These are phyloP conservation scores for Podaxis sp. DNA, from an alignment of 768 basidiomycete species.

Conservation along the genomic window DNA sequence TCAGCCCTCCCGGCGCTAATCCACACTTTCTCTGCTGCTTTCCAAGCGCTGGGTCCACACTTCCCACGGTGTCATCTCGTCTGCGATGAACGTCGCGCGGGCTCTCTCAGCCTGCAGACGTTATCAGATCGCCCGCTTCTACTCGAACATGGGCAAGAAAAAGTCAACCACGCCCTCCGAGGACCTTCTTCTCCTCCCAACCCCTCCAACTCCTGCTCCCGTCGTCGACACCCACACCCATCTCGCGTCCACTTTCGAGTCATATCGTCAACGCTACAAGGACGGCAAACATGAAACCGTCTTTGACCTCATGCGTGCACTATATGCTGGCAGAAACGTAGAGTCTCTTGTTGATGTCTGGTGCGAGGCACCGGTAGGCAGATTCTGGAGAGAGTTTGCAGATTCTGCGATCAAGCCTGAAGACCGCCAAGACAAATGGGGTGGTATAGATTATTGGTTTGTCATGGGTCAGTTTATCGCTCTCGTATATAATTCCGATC, in stretches of 20 bases:
- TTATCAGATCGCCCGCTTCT: background rate
- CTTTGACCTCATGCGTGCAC: constrained; percentile 65
- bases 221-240: constrained; percentile 89
- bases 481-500: constrained; percentile 3
- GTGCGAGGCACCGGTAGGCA: constrained; percentile 77
- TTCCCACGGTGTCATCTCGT: constrained; percentile 1
- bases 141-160: constrained; percentile 35
- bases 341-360: constrained; percentile 81
- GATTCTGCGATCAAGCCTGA: constrained; percentile 60
- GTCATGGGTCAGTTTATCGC: constrained; percentile 60
- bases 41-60: background rate
- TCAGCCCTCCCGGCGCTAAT: background rate
- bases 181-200: constrained; percentile 37
- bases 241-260: constrained; percentile 68
- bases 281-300: constrained; percentile 45
- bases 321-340: constrained; percentile 60
- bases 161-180: constrained; percentile 37
- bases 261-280: constrained; percentile 64
- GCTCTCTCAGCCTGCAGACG: background rate
- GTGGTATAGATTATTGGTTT: constrained; percentile 76
- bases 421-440: constrained; percentile 55
- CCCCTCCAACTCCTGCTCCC: constrained; percentile 31
- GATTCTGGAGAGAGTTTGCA: constrained; percentile 68
- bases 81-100: background rate
- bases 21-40: background rate